Evolutionary conservation across 2,329 filamentous ascomycete genomes (phyloP), one percentile per base, ranked within the genome.

Genomic region (Diaporthe caulivora): DNA sequence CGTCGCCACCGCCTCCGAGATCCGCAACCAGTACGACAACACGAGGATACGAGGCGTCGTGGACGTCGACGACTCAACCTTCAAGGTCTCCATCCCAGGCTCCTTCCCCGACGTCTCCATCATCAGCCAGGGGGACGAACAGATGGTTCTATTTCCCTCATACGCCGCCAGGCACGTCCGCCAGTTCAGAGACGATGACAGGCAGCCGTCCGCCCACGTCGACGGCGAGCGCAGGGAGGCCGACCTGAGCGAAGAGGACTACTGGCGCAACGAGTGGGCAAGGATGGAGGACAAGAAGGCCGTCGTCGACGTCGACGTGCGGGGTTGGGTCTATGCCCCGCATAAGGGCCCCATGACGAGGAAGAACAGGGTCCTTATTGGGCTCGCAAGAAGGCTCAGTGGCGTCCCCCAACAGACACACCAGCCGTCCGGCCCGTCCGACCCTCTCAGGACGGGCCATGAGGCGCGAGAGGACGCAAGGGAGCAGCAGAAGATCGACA

Each of bases 121-220:
- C 74, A 90, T 93, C 21, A 89, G 91, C 15, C 92, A 91, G 75
- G 95, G 94, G 17, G 90, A 95, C 74, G 95, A 98, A 81, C 94
- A 98, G 84, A 94, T 99, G 92, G 91, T 99, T 13, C 82, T 99
- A 31, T 99, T 99, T 78, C 97, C 97, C 0, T 98, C 95, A 70
- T 99, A 99, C 81, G 95, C 94, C 11, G 92, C 95, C 80, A 88
- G 88, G 75, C 93, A 97, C 81, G 82, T 89, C 44, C 92, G 87
- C 74, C 92, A 96, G 81, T 83, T 88, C 51, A 92, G 84, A 80
- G 81, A 82, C 76, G 82, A 82, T n/a, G 83, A 82, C 77, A 77
- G 76, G 70, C 76, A 79, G 40, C 29, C 49, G 8, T 60, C 55
- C 5, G 53, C 47, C 18, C n/a, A 60, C 21, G 40, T 40, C 44